Base-by-base conservation (phyloP, 495 filamentous ascomycete species). In the Daldinia grandis region DNA sequence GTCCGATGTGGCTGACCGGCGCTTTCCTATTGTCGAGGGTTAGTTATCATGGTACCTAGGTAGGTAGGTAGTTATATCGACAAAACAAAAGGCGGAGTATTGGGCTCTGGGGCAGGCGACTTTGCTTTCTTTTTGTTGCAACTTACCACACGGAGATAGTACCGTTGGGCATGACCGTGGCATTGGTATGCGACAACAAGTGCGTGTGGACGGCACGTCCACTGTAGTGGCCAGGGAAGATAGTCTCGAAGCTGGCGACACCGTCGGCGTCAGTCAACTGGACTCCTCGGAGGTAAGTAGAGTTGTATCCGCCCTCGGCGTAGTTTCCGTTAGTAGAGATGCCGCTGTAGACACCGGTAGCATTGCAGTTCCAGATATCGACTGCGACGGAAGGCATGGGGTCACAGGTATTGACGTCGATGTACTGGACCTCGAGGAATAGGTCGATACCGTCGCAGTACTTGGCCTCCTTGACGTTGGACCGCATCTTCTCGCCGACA, bases 291-390 rank as follows among this genome's bases (percentile, higher is more conserved):
- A 86, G 74, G 73, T 78, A 84, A 12, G 82, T 87, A 4, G 78
- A 74, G 64, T 87, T 80, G 19, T 83, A 59, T 9, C 74, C 78
- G 24, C 63, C 67, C 12, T 79, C 61, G 30, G 69, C 77, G 9
- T 54, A 51, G 59, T 70, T 80, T 27, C 68, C 62, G 25, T 7
- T 61, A 3, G 55, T 51, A 3, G 61, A 59, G 62, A 88, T 76
- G 7, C 86, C 86, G n/a, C 81, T 85, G 78, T 90, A 90, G 24
- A 88, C 82, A 58, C 87, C 87, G 73, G 84, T 88, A 8, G 84
- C 69, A 17, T 86, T 77, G 72, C 81, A 85, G 28, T 81, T 85
- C 40, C 87, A 88, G 57, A 87, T 67, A 56, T 90, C 88, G 38
- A 87, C 78, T 50, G 84, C 87, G 31, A 85, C 76, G 56, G 83